phyloP scores from a whole-genome alignment of 805 yeast genomes.

The Spathaspora boniae region DNA sequence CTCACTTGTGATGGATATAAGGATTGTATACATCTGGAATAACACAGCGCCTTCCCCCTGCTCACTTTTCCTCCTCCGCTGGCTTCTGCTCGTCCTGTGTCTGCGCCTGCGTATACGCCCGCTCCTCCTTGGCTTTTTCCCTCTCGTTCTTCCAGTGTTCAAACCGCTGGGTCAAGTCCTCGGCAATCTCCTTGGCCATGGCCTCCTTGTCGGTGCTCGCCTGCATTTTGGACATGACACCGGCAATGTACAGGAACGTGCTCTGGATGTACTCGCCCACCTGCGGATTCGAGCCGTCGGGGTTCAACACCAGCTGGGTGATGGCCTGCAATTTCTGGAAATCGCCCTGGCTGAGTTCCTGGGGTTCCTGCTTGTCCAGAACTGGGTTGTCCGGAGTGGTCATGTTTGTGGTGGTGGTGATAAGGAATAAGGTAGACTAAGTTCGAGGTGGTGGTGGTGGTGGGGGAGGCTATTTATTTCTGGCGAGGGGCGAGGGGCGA shows the following conservation, averaged over 20 bases:
- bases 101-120: conserved; percentile 4
- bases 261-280: conserved; percentile 24
- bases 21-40: conserved; percentile 45
- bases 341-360: too few relatives aligned
- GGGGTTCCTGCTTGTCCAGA: too few relatives aligned
- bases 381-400: not conserved
- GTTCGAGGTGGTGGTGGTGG: too few relatives aligned
- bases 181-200: conserved; percentile 32
- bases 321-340: conserved; percentile 4
- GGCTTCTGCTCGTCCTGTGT: conserved; percentile 1
- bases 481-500: not conserved
- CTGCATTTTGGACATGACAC: conserved; percentile 25
- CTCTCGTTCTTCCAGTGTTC: conserved; percentile 24
- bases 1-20: conserved; percentile 41
- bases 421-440: too few relatives aligned
- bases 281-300: conserved; percentile 25
- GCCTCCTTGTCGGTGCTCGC: conserved; percentile 29
- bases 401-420: not conserved
- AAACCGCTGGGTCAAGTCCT: conserved; percentile 26
- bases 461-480: too few relatives aligned
- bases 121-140: conserved; percentile 9
- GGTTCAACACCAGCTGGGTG: conserved; percentile 19
- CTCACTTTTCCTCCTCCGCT: conserved; percentile 1
- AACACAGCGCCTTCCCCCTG: not conserved
- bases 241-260: conserved; percentile 24